These are phyloP conservation scores for Dissophora globulifera DNA, from an alignment of 192 early-diverging fungal genomes.

Conservation along the genomic window DNA sequence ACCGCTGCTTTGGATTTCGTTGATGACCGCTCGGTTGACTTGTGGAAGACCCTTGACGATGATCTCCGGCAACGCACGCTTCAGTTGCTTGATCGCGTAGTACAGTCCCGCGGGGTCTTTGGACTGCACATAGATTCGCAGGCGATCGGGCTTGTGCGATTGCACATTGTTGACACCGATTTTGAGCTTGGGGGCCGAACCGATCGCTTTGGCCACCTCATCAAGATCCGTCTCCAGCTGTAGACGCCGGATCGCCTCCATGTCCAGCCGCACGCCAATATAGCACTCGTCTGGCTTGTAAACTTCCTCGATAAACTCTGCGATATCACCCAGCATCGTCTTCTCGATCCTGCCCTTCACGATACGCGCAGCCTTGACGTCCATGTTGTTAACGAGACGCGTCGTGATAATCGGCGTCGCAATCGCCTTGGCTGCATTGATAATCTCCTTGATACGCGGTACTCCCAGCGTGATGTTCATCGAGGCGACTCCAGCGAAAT, in stretches of 20 bases:
- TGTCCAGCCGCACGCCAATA: constrained; percentile 84
- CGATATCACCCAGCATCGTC: constrained; percentile 90
- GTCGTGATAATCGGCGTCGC: constrained; percentile 91
- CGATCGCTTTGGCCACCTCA: constrained; percentile 83
- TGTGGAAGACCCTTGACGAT: constrained; percentile 88
- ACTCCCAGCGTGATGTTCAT: constrained; percentile 99
- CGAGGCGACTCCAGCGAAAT: constrained; percentile 98
- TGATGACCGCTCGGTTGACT: constrained; percentile 89
- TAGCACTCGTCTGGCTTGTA: constrained; percentile 79
- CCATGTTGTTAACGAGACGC: constrained; percentile 71
- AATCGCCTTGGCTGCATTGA: constrained; percentile 98
- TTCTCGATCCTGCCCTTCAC: constrained; percentile 97
- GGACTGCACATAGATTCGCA: constrained; percentile 71
- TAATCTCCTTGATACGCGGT: constrained; percentile 99
- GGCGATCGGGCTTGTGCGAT: constrained; percentile 66
- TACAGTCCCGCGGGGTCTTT: constrained; percentile 72
- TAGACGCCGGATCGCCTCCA: constrained; percentile 83
- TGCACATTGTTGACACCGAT: constrained; percentile 77
- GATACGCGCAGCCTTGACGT: constrained; percentile 87
- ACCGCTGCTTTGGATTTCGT: constrained; percentile 64
- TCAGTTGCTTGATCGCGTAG: constrained; percentile 83
- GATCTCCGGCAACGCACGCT: constrained; percentile 86
- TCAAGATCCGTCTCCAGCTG: constrained; percentile 89
- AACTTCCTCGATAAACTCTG: constrained; percentile 94
- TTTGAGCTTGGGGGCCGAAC: constrained; percentile 87